These are phyloP conservation scores for Plasmodium ovale DNA, from an alignment of 169 alveolate genomes.

Conservation along the genomic window DNA sequence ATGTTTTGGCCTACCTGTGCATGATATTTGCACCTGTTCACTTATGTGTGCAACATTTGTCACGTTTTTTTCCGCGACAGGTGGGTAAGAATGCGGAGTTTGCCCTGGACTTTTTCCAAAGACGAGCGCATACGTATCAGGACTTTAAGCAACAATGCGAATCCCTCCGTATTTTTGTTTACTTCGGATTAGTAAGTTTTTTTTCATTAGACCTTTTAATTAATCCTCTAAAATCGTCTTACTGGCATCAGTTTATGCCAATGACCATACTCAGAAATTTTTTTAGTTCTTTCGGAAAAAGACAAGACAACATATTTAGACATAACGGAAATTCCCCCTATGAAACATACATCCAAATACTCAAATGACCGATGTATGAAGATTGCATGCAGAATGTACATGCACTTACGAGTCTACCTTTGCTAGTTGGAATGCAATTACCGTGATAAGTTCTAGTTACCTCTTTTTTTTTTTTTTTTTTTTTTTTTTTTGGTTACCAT, in stretches of 20 bases:
- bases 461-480: too few species aligned
- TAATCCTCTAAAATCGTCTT: constrained; percentile 79
- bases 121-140: constrained; percentile 73
- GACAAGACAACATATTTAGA: constrained; percentile 24
- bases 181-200: constrained; percentile 81
- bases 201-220: constrained; percentile 78
- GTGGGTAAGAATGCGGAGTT: constrained; percentile 56
- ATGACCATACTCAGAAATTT: constrained; percentile 64
- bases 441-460: too few species aligned
- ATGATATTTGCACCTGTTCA: neutral
- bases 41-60: neutral
- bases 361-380: neutral
- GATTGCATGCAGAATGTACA: too few species aligned
- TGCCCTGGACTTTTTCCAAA: constrained; percentile 80
- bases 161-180: constrained; percentile 79
- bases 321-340: constrained; percentile 43
- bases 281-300: constrained; percentile 30
- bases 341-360: constrained; percentile 16
- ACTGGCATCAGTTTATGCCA: constrained; percentile 80
- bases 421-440: too few species aligned
- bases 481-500: too few species aligned
- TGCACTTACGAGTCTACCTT: too few species aligned
- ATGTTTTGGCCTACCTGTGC: neutral
- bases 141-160: constrained; percentile 84
- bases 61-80: neutral